Base-by-base conservation (phyloP, 1,139 yeast species). In the Trichomonascaceae sp. region DNA sequence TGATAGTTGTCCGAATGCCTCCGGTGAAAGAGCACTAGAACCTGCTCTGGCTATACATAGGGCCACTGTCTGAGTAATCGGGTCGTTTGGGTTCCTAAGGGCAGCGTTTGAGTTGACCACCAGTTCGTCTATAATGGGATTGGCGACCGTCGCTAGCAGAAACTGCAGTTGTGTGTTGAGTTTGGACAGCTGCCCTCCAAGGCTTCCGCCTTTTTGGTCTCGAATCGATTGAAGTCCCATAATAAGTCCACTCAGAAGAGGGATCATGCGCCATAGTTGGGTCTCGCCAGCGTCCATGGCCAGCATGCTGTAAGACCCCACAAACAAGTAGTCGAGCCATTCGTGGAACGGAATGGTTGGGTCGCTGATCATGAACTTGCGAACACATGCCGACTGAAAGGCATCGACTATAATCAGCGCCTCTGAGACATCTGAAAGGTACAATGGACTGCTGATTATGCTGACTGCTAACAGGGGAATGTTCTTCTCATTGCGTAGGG, bases 201-300 rank as follows among this genome's bases (percentile, higher is more conserved):
- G n/a, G n/a, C n/a, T n/a, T n/a, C n/a, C n/a, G n/a, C n/a, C n/a
- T n/a, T n/a, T n/a, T n/a, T n/a, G n/a, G n/a, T n/a, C n/a, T n/a
- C n/a, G n/a, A n/a, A n/a, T 20, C 9, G 11, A 36, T 16, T 31
- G 22, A 9, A 31, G 28, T 4, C 37, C 39, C 26, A 29, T 36
- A 5, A 36, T 28, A 16, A 76, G 48, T 0, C 85, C 87, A 0
- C 75, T 55, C 9, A 75, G 50, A 1, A 75, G 55, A 0, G 82
- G 76, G 13, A 71, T 42, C 2, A 66, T 67, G 46, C 71, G 71
- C 82, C 82, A 74, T 37, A 65, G 45, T n/a, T n/a, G n/a, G 5
- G 44, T 50, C 25, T 25, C 34, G 27, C 29, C 36, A n/a, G 17
- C 36, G 14, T 3, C 27, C n/a, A n/a, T n/a, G n/a, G n/a, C n/a